These are phyloP conservation scores for Suillus occidentalis DNA, from an alignment of 768 basidiomycete species.

Conservation along the genomic window DNA sequence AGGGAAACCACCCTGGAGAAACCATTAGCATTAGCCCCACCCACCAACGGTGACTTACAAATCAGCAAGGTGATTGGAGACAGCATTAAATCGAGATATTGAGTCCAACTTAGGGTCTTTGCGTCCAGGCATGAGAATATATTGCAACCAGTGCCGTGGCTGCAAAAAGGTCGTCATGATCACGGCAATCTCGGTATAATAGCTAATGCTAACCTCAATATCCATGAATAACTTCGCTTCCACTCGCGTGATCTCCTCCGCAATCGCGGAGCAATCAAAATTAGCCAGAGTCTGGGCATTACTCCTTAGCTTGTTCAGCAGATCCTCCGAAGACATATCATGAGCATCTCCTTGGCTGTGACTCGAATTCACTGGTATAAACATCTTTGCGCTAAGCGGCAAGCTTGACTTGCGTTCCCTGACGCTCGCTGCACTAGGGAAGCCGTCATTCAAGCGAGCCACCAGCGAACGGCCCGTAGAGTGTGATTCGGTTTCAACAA, in stretches of 20 bases:
- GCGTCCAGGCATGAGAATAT: constrained; percentile 67
- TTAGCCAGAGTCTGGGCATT: constrained; percentile 57
- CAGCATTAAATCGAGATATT: constrained; percentile 68
- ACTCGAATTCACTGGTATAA: constrained; percentile 34
- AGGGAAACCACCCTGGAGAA: constrained; percentile 81
- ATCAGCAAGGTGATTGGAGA: constrained; percentile 82
- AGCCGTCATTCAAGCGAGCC: constrained; percentile 20
- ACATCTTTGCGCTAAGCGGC: constrained; percentile 49
- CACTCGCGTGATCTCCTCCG: constrained; percentile 81
- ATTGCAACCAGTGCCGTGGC: constrained; percentile 88
- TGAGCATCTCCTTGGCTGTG: constrained; percentile 28
- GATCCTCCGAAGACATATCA: constrained; percentile 52
- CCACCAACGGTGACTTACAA: constrained; percentile 52
- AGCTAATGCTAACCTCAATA: constrained; percentile 62
- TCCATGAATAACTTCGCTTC: constrained; percentile 67
- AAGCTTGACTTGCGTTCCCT: constrained; percentile 73
- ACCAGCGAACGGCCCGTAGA: constrained; percentile 25
- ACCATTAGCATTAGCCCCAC: constrained; percentile 7
- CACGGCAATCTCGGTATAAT: background rate
- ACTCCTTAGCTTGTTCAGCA: constrained; percentile 61
- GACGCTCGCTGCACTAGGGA: constrained; percentile 24
- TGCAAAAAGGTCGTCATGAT: constrained; percentile 30
- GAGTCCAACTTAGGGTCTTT: constrained; percentile 66
- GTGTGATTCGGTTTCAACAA: constrained; percentile 32
- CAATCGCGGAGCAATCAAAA: constrained; percentile 66